phyloP scores from a whole-genome alignment of 2,329 filamentous ascomycete species.

The Trichoderma sp. region DNA sequence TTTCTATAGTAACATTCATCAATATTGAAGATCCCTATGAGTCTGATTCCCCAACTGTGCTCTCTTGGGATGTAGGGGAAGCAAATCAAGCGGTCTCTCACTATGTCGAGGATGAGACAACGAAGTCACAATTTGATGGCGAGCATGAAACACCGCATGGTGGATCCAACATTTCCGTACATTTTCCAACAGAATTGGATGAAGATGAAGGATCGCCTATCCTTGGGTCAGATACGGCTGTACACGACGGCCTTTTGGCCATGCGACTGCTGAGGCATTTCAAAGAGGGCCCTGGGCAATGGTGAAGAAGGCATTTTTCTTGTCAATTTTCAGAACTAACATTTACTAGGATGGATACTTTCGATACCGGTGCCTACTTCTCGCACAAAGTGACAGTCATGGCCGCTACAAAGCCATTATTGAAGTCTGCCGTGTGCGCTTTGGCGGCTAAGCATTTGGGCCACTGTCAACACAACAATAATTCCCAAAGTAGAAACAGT shows the following conservation, averaged over 20 bases:
- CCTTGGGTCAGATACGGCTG: neutral
- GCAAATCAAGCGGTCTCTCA: neutral
- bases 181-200: neutral
- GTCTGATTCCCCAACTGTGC: neutral
- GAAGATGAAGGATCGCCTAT: neutral
- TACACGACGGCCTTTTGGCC: neutral
- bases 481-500: neutral
- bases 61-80: neutral
- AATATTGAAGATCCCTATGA: constrained; percentile 17
- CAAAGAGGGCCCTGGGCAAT: constrained; percentile 16
- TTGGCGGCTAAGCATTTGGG: constrained; percentile 10
- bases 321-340: neutral
- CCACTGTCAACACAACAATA: neutral
- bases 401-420: constrained; percentile 7
- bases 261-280: constrained; percentile 13
- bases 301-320: neutral
- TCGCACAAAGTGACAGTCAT: constrained; percentile 17
- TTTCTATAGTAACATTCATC: neutral
- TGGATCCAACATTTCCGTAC: neutral
- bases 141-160: neutral
- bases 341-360: constrained; percentile 8
- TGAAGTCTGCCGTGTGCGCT: constrained; percentile 18
- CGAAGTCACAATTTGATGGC: neutral
- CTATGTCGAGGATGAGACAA: neutral
- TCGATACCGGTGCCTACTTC: constrained; percentile 16